Percentiles rank a stretch among this genome's conserved stretches.
These are phyloP conservation scores for Colletotrichum cuscutae DNA, from an alignment of 2,329 filamentous ascomycete genomes.

Conservation along the genomic window DNA sequence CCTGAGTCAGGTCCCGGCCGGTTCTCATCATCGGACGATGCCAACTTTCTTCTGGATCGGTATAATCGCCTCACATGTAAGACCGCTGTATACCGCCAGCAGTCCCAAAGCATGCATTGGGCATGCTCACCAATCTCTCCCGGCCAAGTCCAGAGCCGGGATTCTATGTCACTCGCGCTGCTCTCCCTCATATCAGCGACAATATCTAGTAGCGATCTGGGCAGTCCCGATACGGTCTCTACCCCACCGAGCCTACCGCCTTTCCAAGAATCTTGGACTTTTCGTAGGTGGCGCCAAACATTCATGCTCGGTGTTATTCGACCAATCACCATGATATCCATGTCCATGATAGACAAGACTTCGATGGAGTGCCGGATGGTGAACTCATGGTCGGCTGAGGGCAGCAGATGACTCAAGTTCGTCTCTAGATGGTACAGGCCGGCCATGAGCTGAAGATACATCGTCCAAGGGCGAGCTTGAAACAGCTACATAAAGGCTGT, in stretches of 20 bases:
- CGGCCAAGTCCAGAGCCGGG: slow-evolving; percentile 37
- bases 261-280: slow-evolving; percentile 27
- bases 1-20: background rate
- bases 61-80: slow-evolving; percentile 36
- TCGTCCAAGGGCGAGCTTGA: slow-evolving; percentile 29
- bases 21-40: background rate
- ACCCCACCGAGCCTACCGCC: slow-evolving; percentile 35
- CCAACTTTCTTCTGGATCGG: background rate
- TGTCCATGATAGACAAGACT: slow-evolving; percentile 36
- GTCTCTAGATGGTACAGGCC: slow-evolving; percentile 27
- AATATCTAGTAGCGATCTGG: slow-evolving; percentile 41
- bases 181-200: slow-evolving; percentile 36
- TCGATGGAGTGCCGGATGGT: slow-evolving; percentile 25
- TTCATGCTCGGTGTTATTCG: slow-evolving; percentile 29
- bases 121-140: slow-evolving; percentile 40
- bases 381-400: slow-evolving; percentile 13
- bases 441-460: slow-evolving; percentile 32
- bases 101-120: slow-evolving; percentile 43
- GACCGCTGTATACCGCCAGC: slow-evolving; percentile 40
- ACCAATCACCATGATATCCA: slow-evolving; percentile 31
- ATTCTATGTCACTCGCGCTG: slow-evolving; percentile 32
- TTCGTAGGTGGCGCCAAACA: slow-evolving; percentile 30
- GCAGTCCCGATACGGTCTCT: slow-evolving; percentile 43
- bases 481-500: slow-evolving; percentile 2
- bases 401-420: background rate